Evolutionary conservation across 352 stramenopile species (phyloP), one percentile per base, ranked within the genome.

Genomic region (Phytopythium sindhum): DNA sequence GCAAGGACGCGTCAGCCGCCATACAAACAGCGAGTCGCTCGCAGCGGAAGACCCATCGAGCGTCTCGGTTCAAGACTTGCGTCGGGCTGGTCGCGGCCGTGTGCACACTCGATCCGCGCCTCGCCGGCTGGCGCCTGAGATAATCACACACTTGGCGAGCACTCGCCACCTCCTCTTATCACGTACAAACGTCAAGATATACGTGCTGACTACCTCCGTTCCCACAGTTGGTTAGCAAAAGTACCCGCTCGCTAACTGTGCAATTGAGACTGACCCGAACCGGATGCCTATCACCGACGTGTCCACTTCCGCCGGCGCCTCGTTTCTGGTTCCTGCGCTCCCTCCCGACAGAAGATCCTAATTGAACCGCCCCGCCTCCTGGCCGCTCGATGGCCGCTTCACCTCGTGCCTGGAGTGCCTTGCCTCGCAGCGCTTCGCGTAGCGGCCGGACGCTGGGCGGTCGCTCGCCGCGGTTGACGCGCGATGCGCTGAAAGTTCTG

Each of bases 221-320:
- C 12, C 7, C 14, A 54, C 47, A 54, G 26, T 54, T 54, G 10
- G 26, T 12, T 54, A 12, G 47, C 47, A 19, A 14, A 12, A 35
- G 12, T 12, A 35, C 9, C 14, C 12, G 12, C 39, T 51, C 39
- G 19, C 9, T 26, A 61, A 61, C 23, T 44, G 55, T 37, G 23
- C 23, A 35, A 23, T 14, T n/a, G 24, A 35, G 21, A 24, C 42
- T 21, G 4, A 8, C 24, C 47, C 47, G 26, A 54, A 54, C 47
- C 47, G 47, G 12, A 54, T 28, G 26, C 47, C 11, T 35, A 9
- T 47, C 41, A 47, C 15, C 19, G 31, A n/a, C 55, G 55, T 60
- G 55, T 61, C 55, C 55, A 52, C 55, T 61, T 61, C 51, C 33
- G 41, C 35, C 7, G 24, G 1, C 47, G 47, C 24, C 47, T 54